Evolutionary conservation across 495 filamentous ascomycete genomes (phyloP), one percentile per base, ranked within the genome.

Genomic region (Niebla homalea): DNA sequence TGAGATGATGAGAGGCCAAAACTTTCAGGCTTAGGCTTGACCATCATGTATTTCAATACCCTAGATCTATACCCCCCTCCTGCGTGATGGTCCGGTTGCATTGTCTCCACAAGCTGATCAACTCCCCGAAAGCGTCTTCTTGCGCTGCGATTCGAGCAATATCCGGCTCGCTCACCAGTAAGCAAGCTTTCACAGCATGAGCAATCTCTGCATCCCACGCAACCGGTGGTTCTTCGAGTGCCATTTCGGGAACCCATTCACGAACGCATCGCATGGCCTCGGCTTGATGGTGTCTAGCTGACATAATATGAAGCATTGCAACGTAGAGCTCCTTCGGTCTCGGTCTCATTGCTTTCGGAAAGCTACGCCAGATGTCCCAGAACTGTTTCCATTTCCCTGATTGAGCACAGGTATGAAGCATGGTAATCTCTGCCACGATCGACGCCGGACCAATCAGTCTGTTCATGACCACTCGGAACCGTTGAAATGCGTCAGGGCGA

Each of bases 281-380:
- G 3, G 39, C 54, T 53, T 72, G 66, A 36, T 78, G 64, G 1
- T 63, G 60, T 0, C 70, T 69, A 19, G 70, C 58, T 0, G 74
- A 72, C 23, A 83, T 67, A 12, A 72, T 48, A 21, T 61, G 51
- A 60, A 80, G 83, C 20, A 83, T 58, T 42, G 73, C 60, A 19
- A 61, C 57, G 61, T 87, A 89, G 49, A 85, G 65, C 6, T 58
- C 62, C 21, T 60, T 61, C 2, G 75, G 77, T 32, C 83, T 76
- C 4, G 68, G 60, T 19, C 64, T 56, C 5, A 68, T 60, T 45
- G 70, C 65, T 35, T 71, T 66, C 39, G 80, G 66, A 21, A 78
- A 63, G 42, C 71, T 68, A 46, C 72, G 69, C 78, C 81, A 88
- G 35, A 72, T 55, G 10, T 73, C 67, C 80, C 77, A 84, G 53